Percentiles rank a stretch among this genome's conserved stretches.
phyloP scores from a whole-genome alignment of 441 rosid genomes.

The Corymbia calophylla region DNA sequence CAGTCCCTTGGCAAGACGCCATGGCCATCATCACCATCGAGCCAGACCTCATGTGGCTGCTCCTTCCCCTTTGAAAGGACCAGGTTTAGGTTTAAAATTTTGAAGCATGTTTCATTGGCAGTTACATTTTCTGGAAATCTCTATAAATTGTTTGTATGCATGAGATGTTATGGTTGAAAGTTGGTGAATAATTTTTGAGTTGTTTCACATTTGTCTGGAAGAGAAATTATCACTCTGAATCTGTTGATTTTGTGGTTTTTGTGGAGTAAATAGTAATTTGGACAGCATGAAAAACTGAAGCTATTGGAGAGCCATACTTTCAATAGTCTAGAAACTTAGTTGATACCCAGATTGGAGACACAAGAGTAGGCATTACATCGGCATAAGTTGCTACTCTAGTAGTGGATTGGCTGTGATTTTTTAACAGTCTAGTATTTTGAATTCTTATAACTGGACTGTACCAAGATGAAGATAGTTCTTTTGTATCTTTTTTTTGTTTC shows the following conservation, averaged over 20 bases:
- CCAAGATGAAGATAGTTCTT: not conserved
- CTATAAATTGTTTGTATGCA: not conserved
- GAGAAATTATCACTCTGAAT: not conserved
- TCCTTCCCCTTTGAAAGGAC: constrained; percentile 61
- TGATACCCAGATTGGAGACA: not conserved
- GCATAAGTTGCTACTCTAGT: not conserved
- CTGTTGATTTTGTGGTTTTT: not conserved
- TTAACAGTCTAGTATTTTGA: not conserved
- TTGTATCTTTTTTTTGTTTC: not conserved
- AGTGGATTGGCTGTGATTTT: not conserved
- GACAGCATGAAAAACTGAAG: not conserved
- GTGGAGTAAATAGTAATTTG: not conserved
- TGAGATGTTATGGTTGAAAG: not conserved
- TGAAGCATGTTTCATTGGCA: not conserved
- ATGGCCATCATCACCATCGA: constrained; percentile 43
- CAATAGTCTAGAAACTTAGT: not conserved
- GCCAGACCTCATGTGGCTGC: constrained; percentile 42
- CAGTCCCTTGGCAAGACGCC: constrained; percentile 31
- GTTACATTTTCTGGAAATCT: not conserved
- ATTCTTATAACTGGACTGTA: not conserved
- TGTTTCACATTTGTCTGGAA: not conserved
- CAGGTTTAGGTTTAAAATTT: constrained; percentile 22
- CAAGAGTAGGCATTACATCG: not conserved
- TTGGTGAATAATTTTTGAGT: not conserved
- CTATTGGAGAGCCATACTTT: not conserved